Base-by-base conservation (phyloP, 2,329 filamentous ascomycete species). In the Aspergillus quadricinctus region DNA sequence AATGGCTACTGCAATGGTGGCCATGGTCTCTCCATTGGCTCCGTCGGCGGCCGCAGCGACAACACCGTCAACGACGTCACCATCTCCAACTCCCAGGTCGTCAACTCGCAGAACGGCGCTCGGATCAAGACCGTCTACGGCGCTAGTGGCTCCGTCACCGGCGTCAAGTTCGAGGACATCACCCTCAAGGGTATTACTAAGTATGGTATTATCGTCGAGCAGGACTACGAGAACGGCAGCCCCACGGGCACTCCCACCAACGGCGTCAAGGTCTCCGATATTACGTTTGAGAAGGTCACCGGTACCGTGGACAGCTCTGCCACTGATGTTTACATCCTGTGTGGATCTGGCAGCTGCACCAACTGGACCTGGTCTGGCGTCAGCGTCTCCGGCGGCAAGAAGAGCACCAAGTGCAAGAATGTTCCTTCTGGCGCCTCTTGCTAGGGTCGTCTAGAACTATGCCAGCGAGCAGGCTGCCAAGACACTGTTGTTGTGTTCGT, bases 21-120 rank as follows among this genome's bases (percentile, higher is more conserved):
- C 25, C 81, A 83, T 65, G 83, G 83, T 52, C 72, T 87, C 21
- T 81, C 79, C 56, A 83, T 87, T 62, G 82, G 83, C 51, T 83
- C 80, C 6, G 80, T 85, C n/a, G 82, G 83, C 43, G 80, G 80
- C n/a, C 80, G 82, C 50, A 66, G 62, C 51, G 71, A 84, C 71
- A 86, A 86, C 73, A 69, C 63, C 9, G 83, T 87, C 52, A 67
- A 77, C 25, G 78, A 75, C 50, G 77, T 87, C n/a, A 74, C 72
- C 25, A 80, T 87, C 61, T 66, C 75, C 37, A 72, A 77, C 57
- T 78, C 75, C 9, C 76, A 70, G 23, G 76, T 86, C 59, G 68
- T 63, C 57, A 72, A 84, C 68, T 84, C 81, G 0, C 69, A 78
- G 50, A 83, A 84, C 68, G 83, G 81, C 53, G 75, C 83, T 51